Base-by-base conservation (phyloP, 2,329 filamentous ascomycete species). In the Penicillium decumbens region DNA sequence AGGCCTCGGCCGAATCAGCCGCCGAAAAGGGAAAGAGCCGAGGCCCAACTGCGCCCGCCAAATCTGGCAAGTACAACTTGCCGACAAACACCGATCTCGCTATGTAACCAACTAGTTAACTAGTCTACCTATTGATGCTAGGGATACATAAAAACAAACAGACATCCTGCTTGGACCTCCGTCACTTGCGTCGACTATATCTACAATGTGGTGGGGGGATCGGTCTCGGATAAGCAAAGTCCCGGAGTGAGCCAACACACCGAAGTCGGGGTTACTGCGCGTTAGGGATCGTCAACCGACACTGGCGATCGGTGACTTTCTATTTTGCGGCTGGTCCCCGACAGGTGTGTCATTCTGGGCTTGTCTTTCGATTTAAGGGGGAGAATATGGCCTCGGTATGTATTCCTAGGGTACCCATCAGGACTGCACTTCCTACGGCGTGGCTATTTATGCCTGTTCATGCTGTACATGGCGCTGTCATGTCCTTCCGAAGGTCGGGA, bases 191-290 rank as follows among this genome's bases (percentile, higher is more conserved):
- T 35, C 32, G 15, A 18, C 15, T 20, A 4, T 12, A 4, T 37
- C 15, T 37, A 18, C 33, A 18, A 37, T 6, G 15, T 7, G 12
- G 25, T 40, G 2, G 13, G 4, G 4, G 6, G 10, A 24, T 24
- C 27, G 33, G 32, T 47, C 41, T 49, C 49, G 54, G 52, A 35
- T 49, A 32, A 32, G 28, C 25, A 4, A 4, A 24, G 28, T 45
- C 55, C 58, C 58, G 56, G 49, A 43, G 52, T 53, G 52, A 59
- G 40, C 50, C 48, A 52, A 56, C 51, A 54, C 50, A 35, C 18
- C 35, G 41, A 49, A 46, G 27, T 49, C 50, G 41, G 44, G 30
- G 6, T 35, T 10, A 35, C n/a, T 33, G 32, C 32, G 13, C 25
- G 25, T 27, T n/a, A 24, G 15, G 38, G 43, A 25, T 29, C 29